Base-by-base conservation (phyloP, 1,284 basidiomycete species). In the Pterulicium gracile region DNA sequence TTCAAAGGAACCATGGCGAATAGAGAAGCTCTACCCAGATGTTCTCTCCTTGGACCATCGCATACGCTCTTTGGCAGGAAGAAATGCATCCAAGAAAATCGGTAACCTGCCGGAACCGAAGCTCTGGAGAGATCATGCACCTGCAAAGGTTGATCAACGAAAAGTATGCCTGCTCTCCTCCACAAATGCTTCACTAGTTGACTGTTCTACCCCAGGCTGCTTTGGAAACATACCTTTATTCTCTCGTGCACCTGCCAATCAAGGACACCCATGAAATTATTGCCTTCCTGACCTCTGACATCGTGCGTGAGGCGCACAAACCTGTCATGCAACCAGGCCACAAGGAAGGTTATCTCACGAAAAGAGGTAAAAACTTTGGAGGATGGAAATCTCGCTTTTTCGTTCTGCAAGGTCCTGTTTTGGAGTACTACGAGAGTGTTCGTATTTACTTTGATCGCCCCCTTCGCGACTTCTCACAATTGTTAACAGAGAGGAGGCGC, bases 331-430 rank as follows among this genome's bases (percentile, higher is more conserved):
- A 88, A 58, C 75, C 75, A 2, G 87, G 80, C n/a, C 83, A 88
- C 68, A 96, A 92, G 65, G 93, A 93, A 65, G 95, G 95, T 17
- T 98, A 95, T 63, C 70, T 97, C 42, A 97, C 95, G 21, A 98
- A 98, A 66, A 79, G 93, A 53, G 94, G 94, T 17, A 92, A 96
- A 67, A 96, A 92, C 58, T 94, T 98, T 63, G 93, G 93, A 45
- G 89, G 88, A 1, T 96, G 93, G 93, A 94, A 94, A 61, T 92
- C 91, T 23, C 75, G 95, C 40, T 98, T 85, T 64, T 98, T 98
- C 58, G 86, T 96, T 4, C 70, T 98, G 41, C 79, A 91, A 64
- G 84, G 92, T 5, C 79, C 89, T 3, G 71, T 85, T 0, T 73
- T 98, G 50, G 90, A 95, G 61, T 98, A 97, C 63, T 98, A 90